These are phyloP conservation scores for Trichophyton benhamiae DNA, from an alignment of 2,329 filamentous ascomycete species.

Conservation along the genomic window DNA sequence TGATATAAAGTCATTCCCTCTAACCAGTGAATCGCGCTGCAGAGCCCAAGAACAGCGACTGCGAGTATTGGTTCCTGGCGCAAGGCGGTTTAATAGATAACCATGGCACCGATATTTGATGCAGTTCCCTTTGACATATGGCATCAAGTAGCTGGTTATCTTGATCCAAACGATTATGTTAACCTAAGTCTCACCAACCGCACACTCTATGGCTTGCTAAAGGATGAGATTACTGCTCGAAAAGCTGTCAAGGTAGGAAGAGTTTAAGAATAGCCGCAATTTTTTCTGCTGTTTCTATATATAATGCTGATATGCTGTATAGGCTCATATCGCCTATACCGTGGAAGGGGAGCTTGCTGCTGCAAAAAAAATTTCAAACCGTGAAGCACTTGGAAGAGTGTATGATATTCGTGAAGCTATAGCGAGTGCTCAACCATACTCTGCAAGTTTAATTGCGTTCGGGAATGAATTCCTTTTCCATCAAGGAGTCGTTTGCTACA, in stretches of 20 bases:
- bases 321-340: constrained; percentile 34
- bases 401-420: constrained; percentile 51
- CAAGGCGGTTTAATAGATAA: not conserved
- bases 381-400: constrained; percentile 45
- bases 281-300: not conserved
- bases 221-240: constrained; percentile 46
- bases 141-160: constrained; percentile 42
- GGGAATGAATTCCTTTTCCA: constrained; percentile 51
- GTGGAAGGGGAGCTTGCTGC: constrained; percentile 34
- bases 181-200: constrained; percentile 43
- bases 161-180: constrained; percentile 48
- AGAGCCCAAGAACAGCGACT: not conserved
- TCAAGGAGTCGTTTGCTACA: constrained; percentile 54
- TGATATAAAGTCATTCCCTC: not conserved
- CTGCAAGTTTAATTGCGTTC: constrained; percentile 46
- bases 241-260: constrained; percentile 45
- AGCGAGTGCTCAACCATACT: constrained; percentile 49
- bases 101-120: constrained; percentile 24
- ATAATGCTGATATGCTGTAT: constrained; percentile 11
- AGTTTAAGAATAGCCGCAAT: not conserved
- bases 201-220: constrained; percentile 40
- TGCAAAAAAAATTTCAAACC: constrained; percentile 33
- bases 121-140: constrained; percentile 54
- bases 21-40: not conserved
- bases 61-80: not conserved